These are phyloP conservation scores for Leishmania gerbilli DNA, from an alignment of 208 protist genomes.

Conservation along the genomic window DNA sequence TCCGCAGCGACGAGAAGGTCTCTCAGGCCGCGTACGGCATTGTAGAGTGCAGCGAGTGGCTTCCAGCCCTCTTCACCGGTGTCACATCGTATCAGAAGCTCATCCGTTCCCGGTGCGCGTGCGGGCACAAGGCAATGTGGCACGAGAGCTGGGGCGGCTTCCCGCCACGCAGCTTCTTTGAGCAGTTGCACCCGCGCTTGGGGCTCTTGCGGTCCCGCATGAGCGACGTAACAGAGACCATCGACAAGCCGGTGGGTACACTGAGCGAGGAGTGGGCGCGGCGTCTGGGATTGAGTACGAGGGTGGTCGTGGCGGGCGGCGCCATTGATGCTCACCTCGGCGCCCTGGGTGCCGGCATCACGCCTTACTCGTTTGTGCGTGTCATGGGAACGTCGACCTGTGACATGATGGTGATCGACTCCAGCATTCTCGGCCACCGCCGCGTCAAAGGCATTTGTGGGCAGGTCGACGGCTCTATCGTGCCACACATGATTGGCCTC, in stretches of 20 bases:
- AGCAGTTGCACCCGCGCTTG: constrained; percentile 44
- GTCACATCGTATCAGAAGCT: constrained; percentile 30
- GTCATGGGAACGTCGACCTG: constrained; percentile 74
- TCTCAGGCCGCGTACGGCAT: constrained; percentile 36
- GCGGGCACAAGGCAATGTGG: constrained; percentile 72
- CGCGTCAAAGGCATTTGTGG: constrained; percentile 53
- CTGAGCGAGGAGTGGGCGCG: constrained; percentile 40
- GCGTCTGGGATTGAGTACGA: constrained; percentile 39
- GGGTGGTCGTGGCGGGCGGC: constrained; percentile 51
- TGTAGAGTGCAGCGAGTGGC: constrained; percentile 60
- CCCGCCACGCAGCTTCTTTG: constrained; percentile 49
- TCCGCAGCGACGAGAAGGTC: constrained; percentile 40
- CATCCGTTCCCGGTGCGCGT: constrained; percentile 46
- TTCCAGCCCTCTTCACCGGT: constrained; percentile 55
- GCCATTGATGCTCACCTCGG: constrained; percentile 61
- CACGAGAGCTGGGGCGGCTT: constrained; percentile 60
- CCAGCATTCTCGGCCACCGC: constrained; percentile 29
- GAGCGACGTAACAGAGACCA: constrained; percentile 36
- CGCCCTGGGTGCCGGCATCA: constrained; percentile 57
- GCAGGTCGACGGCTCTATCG: constrained; percentile 61
- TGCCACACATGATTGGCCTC: constrained; percentile 51
- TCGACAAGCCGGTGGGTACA: constrained; percentile 50
- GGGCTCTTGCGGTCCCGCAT: constrained; percentile 44
- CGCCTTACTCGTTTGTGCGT: constrained; percentile 47
- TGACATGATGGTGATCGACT: constrained; percentile 65